Conservation (phyloP, 371 early-diverging fungal species). For the Chytridiales sp. region DNA sequence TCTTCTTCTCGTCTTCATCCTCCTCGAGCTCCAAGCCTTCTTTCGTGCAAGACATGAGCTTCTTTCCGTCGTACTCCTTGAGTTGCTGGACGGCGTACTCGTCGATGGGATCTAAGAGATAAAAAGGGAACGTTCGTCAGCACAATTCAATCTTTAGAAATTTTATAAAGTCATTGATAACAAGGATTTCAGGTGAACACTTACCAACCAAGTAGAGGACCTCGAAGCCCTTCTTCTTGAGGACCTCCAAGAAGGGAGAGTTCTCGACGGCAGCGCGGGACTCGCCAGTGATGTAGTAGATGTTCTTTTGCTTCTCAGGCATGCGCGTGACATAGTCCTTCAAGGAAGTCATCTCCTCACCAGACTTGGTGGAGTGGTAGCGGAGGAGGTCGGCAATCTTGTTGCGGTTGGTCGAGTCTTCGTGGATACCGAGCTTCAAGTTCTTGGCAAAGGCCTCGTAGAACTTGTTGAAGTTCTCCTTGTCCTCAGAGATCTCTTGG, state of each 20-base stretch:
- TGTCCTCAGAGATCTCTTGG: conserved; percentile 80
- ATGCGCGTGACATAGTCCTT: conserved; percentile 90
- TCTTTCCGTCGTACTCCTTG: conserved; percentile 98
- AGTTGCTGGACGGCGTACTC: conserved; percentile 95
- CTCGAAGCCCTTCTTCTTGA: conserved; percentile 96
- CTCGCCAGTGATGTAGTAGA: conserved; percentile 98
- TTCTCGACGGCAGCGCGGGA: conserved; percentile 92
- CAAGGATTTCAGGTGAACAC: conserved; percentile 66
- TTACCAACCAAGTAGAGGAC: conserved; percentile 96
- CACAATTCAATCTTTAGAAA: not conserved
- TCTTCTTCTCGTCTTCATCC: conserved; percentile 92
- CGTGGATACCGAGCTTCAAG: conserved; percentile 92
- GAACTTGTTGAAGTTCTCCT: conserved; percentile 90
- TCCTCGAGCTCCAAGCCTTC: conserved; percentile 98
- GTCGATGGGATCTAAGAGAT: conserved; percentile 59
- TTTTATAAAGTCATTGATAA: not conserved
- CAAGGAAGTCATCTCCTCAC: conserved; percentile 83
- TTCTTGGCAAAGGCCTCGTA: conserved; percentile 91
- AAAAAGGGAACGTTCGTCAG: not conserved
- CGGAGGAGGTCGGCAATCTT: conserved; percentile 89
- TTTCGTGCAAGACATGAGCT: conserved; percentile 96
- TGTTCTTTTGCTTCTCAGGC: conserved; percentile 73
- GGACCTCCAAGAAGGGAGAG: conserved; percentile 96
- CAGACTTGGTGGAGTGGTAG: conserved; percentile 91
- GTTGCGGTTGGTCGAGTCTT: conserved; percentile 81